Evolutionary conservation across 2,329 filamentous ascomycete species (phyloP).

Genomic region (Paecilomyces formosus): DNA sequence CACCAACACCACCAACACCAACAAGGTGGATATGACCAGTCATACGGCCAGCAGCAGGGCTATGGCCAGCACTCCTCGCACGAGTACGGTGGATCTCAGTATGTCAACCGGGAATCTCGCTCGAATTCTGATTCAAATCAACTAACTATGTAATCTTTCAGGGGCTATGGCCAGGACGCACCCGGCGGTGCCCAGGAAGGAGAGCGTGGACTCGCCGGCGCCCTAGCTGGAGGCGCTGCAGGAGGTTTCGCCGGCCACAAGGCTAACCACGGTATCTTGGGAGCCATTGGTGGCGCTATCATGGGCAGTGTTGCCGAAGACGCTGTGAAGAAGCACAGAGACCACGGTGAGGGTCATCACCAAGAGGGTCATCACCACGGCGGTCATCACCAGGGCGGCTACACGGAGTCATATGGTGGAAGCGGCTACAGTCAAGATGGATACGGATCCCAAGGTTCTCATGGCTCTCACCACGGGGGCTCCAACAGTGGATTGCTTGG

Average conservation of each 20-base stretch:
- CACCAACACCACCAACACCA: no score
- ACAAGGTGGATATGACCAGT: background rate
- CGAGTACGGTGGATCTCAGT: background rate
- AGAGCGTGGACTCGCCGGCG: slow-evolving; percentile 41
- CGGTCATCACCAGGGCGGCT: slow-evolving; percentile 14
- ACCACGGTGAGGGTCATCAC: slow-evolving; percentile 21
- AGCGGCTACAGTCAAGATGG: background rate
- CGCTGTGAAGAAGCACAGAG: slow-evolving; percentile 35
- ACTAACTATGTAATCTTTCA: slow-evolving; percentile 9
- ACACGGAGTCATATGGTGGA: slow-evolving; percentile 20
- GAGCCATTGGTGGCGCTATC: slow-evolving; percentile 41
- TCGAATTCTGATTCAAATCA: background rate
- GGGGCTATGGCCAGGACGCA: slow-evolving; percentile 17
- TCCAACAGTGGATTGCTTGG: background rate
- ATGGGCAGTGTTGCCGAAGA: slow-evolving; percentile 40
- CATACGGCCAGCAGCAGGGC: slow-evolving; percentile 1
- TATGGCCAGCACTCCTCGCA: slow-evolving; percentile 3
- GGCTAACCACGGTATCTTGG: slow-evolving; percentile 41
- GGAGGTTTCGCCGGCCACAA: slow-evolving; percentile 41
- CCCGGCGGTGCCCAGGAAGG: slow-evolving; percentile 34
- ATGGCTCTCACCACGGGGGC: background rate
- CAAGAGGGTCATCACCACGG: slow-evolving; percentile 20
- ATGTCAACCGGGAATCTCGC: slow-evolving; percentile 5
- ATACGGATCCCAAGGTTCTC: background rate
- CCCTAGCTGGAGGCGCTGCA: slow-evolving; percentile 38